Base-by-base conservation (phyloP, 371 early-diverging fungal species). In the Mucor racemosus region DNA sequence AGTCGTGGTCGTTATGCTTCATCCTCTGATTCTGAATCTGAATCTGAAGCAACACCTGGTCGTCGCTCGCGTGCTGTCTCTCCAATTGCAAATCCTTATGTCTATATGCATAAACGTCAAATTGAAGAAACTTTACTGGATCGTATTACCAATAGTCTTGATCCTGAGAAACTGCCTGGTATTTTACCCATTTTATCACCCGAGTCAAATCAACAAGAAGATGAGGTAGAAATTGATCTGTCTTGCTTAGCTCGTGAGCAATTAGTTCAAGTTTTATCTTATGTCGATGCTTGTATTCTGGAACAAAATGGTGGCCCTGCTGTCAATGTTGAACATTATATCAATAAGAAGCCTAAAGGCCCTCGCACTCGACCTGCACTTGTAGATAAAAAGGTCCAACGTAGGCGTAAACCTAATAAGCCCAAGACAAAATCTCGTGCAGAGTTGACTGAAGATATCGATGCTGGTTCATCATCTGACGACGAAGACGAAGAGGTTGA, bases 221-320 rank as follows among this genome's bases (percentile, higher is more conserved):
- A 80, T 10, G 78, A 80, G 57, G 80, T 83, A 6, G 83, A 83
- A 50, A 78, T 83, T 44, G 83, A 83, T 66, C 42, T 83, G 41
- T 83, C 83, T n/a, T 69, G 80, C 55, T 62, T 83, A 40, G 76
- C 71, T 42, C 83, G 80, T 19, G 78, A 78, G n/a, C 77, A 78
- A 44, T 54, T 83, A 50, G 76, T 80, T 10, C 67, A 74, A 39
- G 64, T 83, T 4, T 31, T 83, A 56, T 72, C 68, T 15, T 83
- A 83, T 76, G 83, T 83, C 3, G 83, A 83, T 50, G 83, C 83
- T 15, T 83, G 83, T 64, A 75, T 83, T 55, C 38, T 64, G 9
- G 83, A 83, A 48, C 83, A 83, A 61, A 67, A 74, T 7, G 83
- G 83, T 33, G 83, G 83, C n/a, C 76, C 80, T 14, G 62, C 68